A percentile compares a stretch with the other conserved stretches of the same genome.
These are phyloP conservation scores for Tetrapisispora fleetii DNA, from an alignment of 805 yeast species.

Conservation along the genomic window DNA sequence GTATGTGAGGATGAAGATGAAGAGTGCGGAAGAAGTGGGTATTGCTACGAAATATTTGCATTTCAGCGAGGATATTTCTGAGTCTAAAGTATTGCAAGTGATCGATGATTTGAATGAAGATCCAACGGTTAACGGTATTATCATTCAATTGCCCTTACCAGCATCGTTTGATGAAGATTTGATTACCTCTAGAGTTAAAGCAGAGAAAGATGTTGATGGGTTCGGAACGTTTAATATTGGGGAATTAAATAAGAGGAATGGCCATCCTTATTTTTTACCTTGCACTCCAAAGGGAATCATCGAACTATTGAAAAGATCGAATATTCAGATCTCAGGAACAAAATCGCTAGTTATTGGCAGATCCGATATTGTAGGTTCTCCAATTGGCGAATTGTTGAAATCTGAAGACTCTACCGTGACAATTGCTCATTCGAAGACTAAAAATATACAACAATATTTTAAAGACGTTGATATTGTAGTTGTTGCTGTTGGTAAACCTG, in stretches of 20 bases:
- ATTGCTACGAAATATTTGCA: constrained; percentile 58
- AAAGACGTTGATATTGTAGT: constrained; percentile 75
- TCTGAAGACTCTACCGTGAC: constrained; percentile 83
- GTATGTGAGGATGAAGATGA: constrained; percentile 83
- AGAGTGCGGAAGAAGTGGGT: constrained; percentile 79
- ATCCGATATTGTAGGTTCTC: constrained; percentile 93
- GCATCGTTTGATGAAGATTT: constrained; percentile 63
- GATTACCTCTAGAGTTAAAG: constrained; percentile 71
- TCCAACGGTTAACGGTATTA: constrained; percentile 69
- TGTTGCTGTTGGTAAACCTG: constrained; percentile 66
- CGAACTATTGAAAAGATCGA: constrained; percentile 62
- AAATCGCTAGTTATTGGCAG: constrained; percentile 89
- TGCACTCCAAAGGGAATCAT: constrained; percentile 95
- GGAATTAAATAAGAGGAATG: constrained; percentile 79
- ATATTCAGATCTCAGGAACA: constrained; percentile 62
- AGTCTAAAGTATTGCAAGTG: constrained; percentile 48
- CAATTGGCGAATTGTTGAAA: constrained; percentile 75
- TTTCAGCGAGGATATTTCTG: constrained; percentile 51
- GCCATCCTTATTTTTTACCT: constrained; percentile 74
- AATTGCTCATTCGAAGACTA: constrained; percentile 66
- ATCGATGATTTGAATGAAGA: constrained; percentile 63
- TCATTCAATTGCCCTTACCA: constrained; percentile 89
- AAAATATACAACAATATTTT: constrained; percentile 47
- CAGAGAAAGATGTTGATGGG: constrained; percentile 91
- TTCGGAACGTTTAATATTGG: constrained; percentile 85